Evolutionary conservation across 2,329 filamentous ascomycete genomes (phyloP), one percentile per base, ranked within the genome.

Genomic region (Trichoderma atroviride): DNA sequence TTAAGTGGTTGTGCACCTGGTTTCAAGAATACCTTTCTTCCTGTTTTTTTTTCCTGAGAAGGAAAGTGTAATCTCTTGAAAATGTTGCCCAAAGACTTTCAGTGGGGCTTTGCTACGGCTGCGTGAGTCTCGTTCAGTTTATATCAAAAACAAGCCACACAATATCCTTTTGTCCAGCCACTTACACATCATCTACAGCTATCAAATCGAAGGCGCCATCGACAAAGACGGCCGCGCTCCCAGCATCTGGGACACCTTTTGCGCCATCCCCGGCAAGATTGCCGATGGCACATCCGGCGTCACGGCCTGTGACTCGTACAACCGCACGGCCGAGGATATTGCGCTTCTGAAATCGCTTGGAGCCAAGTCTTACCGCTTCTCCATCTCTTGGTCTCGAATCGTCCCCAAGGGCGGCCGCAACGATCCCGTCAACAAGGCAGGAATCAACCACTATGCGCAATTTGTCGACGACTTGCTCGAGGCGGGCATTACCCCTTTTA

Each of bases 231-330:
- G 93, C 73, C 91, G 93, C 72, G 91, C 88, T 27, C 89, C 92
- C 67, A 93, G 91, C 71, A 96, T 96, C 79, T 96, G 93, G 93
- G 93, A 97, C 81, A 90, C 87, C n/a, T 96, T 96, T 83, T 94
- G 91, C 81, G 87, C 87, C 72, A 90, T 88, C 66, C 89, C 91
- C 7, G 92, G 92, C 75, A 96, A 96, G 81, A 94, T 96, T 75
- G 92, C 92, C 68, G 91, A 92, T 75, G 90, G 88, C 69, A 89
- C 86, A 74, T 91, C 89, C 55, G 93, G 93, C 64, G 89, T 88
- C 63, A 87, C 92, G 55, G 93, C 93, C 47, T 97, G 93, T 81
- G 92, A 96, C 82, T 94, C 92, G 33, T 96, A 96, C 84, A 90
- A 95, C 81, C 89, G 91, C 65, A 92, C 89, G 62, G 84, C 83